Evolutionary conservation across 495 filamentous ascomycete genomes (phyloP), one percentile per base, ranked within the genome.

Genomic region (Xylaria grammica): DNA sequence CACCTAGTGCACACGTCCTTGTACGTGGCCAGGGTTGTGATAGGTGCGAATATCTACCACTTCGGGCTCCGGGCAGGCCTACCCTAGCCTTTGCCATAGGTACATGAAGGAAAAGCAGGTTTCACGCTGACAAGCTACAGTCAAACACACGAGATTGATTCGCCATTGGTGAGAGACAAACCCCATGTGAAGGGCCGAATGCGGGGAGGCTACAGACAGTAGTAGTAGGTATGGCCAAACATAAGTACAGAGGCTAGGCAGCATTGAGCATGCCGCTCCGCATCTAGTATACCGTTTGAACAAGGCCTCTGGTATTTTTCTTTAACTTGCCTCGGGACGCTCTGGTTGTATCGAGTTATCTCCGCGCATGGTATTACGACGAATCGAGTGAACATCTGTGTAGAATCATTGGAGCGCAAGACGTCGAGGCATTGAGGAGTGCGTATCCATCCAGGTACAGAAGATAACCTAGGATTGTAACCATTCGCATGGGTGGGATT

Each of bases 111-210:
- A 36, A 5, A 36, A 36, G 34, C 34, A 36, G 34, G 34, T 56
- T n/a, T 9, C 8, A 29, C 32, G 13, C n/a, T 19, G 34, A 20
- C 34, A 24, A n/a, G 32, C 52, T 27, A 15, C 17, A 8, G 29
- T 5, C 15, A 19, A 55, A 40, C 52, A 40, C 52, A 32, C 32
- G 52, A 32, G 34, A 27, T 1, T 42, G 52, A 55, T 55, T 55
- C 52, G 52, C n/a, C 26, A 30, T 17, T 17, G 26, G 4, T 22
- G 15, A 1, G 19, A 15, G n/a, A 9, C 7, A 26, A 30, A 27
- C 19, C 52, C 52, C 8, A 19, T 15, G 29, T 34, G 34, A 55
- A 55, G 52, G 52, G 4, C 52, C 52, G 52, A 55, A 55, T 55
- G 52, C 34, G 52, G 52, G 52, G 46, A 49, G 5, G 27, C 46